Evolutionary conservation across 805 yeast genomes (phyloP).

Genomic region (Grigorovia yakushimaensis): DNA sequence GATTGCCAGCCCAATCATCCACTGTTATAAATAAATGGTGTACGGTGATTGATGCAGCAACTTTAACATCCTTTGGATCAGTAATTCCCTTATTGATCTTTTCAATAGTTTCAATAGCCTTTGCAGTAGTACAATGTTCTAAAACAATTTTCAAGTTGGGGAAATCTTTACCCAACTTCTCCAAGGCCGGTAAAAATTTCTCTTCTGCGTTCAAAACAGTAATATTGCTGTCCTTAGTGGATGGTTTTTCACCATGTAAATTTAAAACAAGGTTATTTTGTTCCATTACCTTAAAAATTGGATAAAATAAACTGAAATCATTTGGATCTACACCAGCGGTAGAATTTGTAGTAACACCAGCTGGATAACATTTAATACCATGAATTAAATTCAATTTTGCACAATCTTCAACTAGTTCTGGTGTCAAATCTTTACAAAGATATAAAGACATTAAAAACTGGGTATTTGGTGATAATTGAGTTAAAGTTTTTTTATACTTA

Average conservation of each 20-base stretch:
- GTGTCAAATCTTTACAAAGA: conserved; percentile 67
- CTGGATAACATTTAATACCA: conserved; percentile 96
- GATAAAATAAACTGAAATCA: conserved; percentile 81
- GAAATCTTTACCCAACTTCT: conserved; percentile 67
- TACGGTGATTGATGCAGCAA: conserved; percentile 91
- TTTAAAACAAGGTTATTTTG: conserved; percentile 68
- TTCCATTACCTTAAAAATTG: conserved; percentile 84
- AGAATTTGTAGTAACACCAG: conserved; percentile 98
- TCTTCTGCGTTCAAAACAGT: conserved; percentile 93
- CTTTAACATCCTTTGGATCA: conserved; percentile 38
- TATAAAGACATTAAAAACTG: conserved; percentile 89
- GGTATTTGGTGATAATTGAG: conserved; percentile 64
- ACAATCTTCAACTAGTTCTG: conserved; percentile 75
- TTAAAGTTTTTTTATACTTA: conserved; percentile 56
- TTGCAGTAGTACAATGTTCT: conserved; percentile 91
- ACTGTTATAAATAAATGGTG: conserved; percentile 85
- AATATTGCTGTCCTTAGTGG: conserved; percentile 51
- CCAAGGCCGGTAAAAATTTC: conserved; percentile 79
- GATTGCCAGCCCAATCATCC: conserved; percentile 95
- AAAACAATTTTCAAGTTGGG: conserved; percentile 79
- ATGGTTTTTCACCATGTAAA: conserved; percentile 93
- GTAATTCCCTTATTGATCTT: conserved; percentile 42
- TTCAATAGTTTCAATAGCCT: conserved; percentile 71
- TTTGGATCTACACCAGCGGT: conserved; percentile 86
- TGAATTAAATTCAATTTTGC: conserved; percentile 56